A percentile compares a stretch with the other conserved stretches of the same genome.
phyloP scores from a whole-genome alignment of 192 early-diverging fungal species.

The Dispira simplex region DNA sequence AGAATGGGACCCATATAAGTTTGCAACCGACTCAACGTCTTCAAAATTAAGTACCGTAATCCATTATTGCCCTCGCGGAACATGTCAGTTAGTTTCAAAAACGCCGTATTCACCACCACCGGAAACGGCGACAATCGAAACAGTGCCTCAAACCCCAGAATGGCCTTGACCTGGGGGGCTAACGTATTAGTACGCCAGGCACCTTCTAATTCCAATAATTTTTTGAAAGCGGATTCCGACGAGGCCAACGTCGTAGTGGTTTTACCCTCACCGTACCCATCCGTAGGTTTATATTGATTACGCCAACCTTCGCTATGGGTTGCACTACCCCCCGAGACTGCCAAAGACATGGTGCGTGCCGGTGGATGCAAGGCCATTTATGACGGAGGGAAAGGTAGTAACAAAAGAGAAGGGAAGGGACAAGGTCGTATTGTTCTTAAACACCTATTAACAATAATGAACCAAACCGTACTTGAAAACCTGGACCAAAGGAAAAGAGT shows the following conservation, averaged over 20 bases:
- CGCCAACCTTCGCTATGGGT: no score
- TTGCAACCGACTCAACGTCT: constrained; percentile 23
- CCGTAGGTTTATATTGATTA: no score
- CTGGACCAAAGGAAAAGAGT: no score
- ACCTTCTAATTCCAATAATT: constrained; percentile 28
- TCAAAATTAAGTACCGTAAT: constrained; percentile 28
- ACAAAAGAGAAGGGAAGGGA: no score
- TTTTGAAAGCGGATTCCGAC: constrained; percentile 31
- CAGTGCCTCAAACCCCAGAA: constrained; percentile 29
- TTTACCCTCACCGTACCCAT: no score
- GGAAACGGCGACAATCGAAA: constrained; percentile 33
- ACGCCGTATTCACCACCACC: constrained; percentile 28
- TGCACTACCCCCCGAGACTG: no score
- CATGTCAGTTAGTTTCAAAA: constrained; percentile 32
- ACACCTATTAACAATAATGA: no score
- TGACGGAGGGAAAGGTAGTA: no score
- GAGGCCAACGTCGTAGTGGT: not conserved
- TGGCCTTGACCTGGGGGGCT: constrained; percentile 25
- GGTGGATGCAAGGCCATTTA: no score
- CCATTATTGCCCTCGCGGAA: constrained; percentile 25
- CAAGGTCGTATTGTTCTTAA: no score
- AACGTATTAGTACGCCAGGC: constrained; percentile 22
- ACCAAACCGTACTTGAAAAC: no score
- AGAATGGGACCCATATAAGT: constrained; percentile 24
- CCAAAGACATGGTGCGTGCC: no score